phyloP scores from a whole-genome alignment of 2,329 filamentous ascomycete genomes.

The Pseudogymnoascus sp. region DNA sequence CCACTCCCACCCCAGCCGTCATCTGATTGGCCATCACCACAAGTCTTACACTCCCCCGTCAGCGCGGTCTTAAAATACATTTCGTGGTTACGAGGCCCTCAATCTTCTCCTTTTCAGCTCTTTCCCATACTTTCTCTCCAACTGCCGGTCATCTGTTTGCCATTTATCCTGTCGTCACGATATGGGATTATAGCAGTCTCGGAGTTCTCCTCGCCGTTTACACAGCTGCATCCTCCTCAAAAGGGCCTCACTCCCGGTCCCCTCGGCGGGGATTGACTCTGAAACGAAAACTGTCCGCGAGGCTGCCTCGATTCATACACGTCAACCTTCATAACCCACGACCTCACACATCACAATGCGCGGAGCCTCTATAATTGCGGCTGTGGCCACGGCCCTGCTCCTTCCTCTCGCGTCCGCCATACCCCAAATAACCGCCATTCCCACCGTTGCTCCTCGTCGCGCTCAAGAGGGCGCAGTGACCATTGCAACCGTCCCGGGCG shows the following conservation, averaged over 20 bases:
- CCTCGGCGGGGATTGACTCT: neutral
- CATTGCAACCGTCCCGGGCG: neutral
- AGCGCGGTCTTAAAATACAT: constrained; percentile 6
- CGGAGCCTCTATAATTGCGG: neutral
- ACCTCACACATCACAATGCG: neutral
- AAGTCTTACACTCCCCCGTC: neutral
- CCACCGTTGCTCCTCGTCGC: neutral
- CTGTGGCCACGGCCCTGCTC: constrained; percentile 4
- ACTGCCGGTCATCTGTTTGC: neutral
- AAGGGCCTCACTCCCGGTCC: neutral
- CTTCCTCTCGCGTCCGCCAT: neutral
- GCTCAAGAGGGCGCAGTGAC: neutral
- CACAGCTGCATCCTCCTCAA: neutral
- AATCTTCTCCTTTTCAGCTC: constrained; percentile 1
- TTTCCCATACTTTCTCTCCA: neutral
- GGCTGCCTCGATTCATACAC: neutral
- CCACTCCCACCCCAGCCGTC: neutral
- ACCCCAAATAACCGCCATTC: neutral
- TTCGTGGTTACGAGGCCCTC: neutral
- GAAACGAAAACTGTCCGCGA: neutral
- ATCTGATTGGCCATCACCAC: neutral
- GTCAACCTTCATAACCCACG: neutral
- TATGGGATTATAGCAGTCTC: constrained; percentile 3
- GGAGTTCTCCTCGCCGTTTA: neutral
- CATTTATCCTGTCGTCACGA: neutral